Conservation (phyloP, 495 filamentous ascomycete genomes). For the Penicillium subrubescens region DNA sequence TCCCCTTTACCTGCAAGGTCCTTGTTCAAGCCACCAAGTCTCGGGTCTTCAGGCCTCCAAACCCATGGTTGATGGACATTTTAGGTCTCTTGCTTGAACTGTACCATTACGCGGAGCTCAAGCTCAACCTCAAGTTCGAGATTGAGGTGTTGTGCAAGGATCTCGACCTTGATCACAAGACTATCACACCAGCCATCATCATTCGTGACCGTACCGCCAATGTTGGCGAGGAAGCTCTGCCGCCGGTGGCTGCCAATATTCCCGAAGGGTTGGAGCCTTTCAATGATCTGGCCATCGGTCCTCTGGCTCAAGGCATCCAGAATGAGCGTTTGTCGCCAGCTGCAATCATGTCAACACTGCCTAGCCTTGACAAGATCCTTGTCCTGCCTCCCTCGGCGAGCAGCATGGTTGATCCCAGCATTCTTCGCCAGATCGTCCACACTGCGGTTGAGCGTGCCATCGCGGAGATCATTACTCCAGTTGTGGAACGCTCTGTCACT, state of each 20-base stretch:
- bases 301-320: conserved; percentile 67
- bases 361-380: conserved; percentile 74
- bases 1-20: conserved; percentile 97
- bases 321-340: conserved; percentile 72
- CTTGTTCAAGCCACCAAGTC: conserved; percentile 81
- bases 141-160: conserved; percentile 96
- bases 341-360: conserved; percentile 71
- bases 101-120: conserved; percentile 88
- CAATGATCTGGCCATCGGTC: conserved; percentile 73
- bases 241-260: conserved; percentile 44
- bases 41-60: conserved; percentile 88
- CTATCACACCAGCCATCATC: conserved; percentile 77
- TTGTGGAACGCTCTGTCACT: conserved; percentile 95
- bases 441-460: conserved; percentile 84
- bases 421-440: conserved; percentile 79
- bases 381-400: conserved; percentile 75
- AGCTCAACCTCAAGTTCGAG: conserved; percentile 95
- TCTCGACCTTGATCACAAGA: conserved; percentile 83
- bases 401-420: conserved; percentile 65
- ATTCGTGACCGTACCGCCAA: conserved; percentile 69
- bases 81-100: conserved; percentile 84
- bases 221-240: conserved; percentile 58
- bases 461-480: conserved; percentile 92
- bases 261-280: conserved; percentile 76
- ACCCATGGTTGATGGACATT: conserved; percentile 97